phyloP scores from a whole-genome alignment of 2,329 filamentous ascomycete species.

The Dryadomyces quercus-mongolicae region DNA sequence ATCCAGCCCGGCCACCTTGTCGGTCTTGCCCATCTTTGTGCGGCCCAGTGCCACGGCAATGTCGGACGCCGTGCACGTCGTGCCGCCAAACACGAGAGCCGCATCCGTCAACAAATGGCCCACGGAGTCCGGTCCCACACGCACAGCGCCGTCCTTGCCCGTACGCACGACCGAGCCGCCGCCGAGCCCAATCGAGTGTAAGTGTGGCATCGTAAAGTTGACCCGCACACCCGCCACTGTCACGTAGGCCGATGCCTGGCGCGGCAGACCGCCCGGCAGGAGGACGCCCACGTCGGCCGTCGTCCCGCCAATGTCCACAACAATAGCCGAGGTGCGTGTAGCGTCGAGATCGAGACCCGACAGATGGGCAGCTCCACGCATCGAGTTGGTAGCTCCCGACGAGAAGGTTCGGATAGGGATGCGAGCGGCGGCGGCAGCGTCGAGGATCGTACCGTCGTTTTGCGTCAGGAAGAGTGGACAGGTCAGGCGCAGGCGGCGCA shows the following conservation, averaged over 20 bases:
- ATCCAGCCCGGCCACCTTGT: slow-evolving; percentile 25
- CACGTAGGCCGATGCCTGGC: slow-evolving; percentile 31
- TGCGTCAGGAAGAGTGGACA: slow-evolving; percentile 34
- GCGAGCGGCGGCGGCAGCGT: slow-evolving; percentile 26
- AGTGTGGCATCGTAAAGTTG: slow-evolving; percentile 24
- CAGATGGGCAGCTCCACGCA: slow-evolving; percentile 36
- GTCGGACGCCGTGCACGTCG: slow-evolving; percentile 47
- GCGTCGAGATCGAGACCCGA: neutral
- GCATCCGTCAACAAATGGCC: slow-evolving; percentile 34
- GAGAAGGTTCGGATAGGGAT: slow-evolving; percentile 35
- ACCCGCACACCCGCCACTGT: slow-evolving; percentile 33
- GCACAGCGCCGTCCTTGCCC: slow-evolving; percentile 12
- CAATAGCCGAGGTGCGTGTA: slow-evolving; percentile 9
- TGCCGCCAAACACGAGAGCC: slow-evolving; percentile 43
- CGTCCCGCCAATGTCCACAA: slow-evolving; percentile 42
- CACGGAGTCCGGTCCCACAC: slow-evolving; percentile 15
- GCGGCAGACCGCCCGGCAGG: slow-evolving; percentile 33
- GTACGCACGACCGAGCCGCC: slow-evolving; percentile 27
- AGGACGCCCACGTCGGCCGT: slow-evolving; percentile 39
- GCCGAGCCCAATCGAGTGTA: slow-evolving; percentile 28
- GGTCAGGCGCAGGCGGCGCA: slow-evolving; percentile 25
- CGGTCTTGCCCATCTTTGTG: slow-evolving; percentile 18
- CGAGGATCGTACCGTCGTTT: slow-evolving; percentile 36
- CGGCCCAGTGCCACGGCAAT: slow-evolving; percentile 20
- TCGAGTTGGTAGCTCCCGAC: slow-evolving; percentile 21